Conservation (phyloP, 2,329 filamentous ascomycete species). For the Talaromyces sp. region DNA sequence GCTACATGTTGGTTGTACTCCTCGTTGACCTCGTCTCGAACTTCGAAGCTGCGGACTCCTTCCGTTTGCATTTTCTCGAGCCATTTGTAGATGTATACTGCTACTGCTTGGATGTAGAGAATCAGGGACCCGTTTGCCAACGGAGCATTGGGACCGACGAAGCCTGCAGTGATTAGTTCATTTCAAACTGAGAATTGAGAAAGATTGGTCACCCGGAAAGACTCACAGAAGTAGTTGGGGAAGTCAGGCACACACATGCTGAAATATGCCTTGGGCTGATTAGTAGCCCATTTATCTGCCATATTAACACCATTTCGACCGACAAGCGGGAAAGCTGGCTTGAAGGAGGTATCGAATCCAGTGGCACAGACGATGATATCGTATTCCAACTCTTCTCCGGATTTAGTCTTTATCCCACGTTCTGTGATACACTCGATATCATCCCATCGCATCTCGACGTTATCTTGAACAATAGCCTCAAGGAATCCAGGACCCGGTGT, state of each 20-base stretch:
- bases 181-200: background rate
- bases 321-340: background rate
- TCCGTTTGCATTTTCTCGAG: background rate
- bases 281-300: background rate
- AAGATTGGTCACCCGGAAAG: background rate
- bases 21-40: background rate
- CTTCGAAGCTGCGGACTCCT: background rate
- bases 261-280: background rate
- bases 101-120: background rate
- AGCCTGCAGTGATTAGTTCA: background rate
- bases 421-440: background rate
- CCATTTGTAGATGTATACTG: background rate
- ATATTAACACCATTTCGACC: background rate
- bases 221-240: background rate
- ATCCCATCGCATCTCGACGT: background rate
- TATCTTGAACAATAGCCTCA: background rate
- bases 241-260: background rate
- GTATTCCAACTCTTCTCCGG: background rate
- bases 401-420: background rate
- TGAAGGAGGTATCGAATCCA: conserved; percentile 3
- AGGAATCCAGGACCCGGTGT: background rate
- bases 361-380: conserved; percentile 6
- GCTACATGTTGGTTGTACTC: background rate
- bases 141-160: background rate
- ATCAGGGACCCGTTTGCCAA: background rate